Evolutionary conservation across 1,284 basidiomycete genomes (phyloP).

Genomic region (Leccinum subfulvum): DNA sequence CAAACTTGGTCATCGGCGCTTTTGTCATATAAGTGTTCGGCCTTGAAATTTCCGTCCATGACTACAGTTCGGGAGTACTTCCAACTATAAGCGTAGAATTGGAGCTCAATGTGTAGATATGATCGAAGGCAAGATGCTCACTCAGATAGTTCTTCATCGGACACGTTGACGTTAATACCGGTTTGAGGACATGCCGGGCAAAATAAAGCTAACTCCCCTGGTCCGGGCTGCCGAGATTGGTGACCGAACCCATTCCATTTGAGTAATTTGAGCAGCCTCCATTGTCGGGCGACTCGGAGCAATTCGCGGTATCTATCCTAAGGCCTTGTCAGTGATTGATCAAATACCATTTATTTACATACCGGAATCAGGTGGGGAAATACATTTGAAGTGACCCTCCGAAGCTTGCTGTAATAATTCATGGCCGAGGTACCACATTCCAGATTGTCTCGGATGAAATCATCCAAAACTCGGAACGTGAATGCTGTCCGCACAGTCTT

Average conservation of each 20-base stretch:
- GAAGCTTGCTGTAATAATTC: slow-evolving; percentile 27
- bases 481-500: not conserved
- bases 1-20: not conserved
- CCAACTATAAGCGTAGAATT: not conserved
- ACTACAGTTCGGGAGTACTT: slow-evolving; percentile 1
- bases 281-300: slow-evolving; percentile 4
- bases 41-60: slow-evolving; percentile 21
- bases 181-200: slow-evolving; percentile 20
- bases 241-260: slow-evolving; percentile 9
- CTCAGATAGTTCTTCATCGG: not conserved
- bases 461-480: not conserved
- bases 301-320: slow-evolving; percentile 16
- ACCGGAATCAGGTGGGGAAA: slow-evolving; percentile 23
- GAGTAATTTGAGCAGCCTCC: slow-evolving; percentile 3
- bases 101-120: not conserved
- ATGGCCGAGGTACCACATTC: slow-evolving; percentile 29
- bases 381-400: slow-evolving; percentile 21
- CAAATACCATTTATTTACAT: not conserved
- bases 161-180: slow-evolving; percentile 7
- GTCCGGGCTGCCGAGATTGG: not conserved
- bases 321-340: not conserved
- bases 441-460: slow-evolving; percentile 28
- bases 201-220: slow-evolving; percentile 13
- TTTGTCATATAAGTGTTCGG: slow-evolving; percentile 5
- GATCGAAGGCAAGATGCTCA: not conserved